Conservation (phyloP, 768 basidiomycete species). For the Tulasnella calospora region DNA sequence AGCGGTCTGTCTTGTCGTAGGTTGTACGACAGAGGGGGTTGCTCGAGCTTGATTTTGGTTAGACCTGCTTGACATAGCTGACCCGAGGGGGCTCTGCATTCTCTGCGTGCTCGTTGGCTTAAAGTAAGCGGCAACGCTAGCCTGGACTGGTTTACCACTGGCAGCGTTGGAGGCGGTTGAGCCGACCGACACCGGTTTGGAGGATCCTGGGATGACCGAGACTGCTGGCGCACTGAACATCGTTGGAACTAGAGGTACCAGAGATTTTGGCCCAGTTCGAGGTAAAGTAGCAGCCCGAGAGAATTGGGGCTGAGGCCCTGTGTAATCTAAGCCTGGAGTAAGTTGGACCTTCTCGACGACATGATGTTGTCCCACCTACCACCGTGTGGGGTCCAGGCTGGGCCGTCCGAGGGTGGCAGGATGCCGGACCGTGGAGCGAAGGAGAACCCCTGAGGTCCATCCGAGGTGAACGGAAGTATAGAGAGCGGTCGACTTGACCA, state of each 20-base stretch:
- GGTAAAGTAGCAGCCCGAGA: not conserved
- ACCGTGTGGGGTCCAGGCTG: not conserved
- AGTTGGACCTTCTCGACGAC: not conserved
- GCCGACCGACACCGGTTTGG: not conserved
- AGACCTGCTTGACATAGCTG: not conserved
- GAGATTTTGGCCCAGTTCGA: not conserved
- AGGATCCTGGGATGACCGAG: not conserved
- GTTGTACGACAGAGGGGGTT: not conserved
- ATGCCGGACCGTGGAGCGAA: not conserved
- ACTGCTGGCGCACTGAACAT: not conserved
- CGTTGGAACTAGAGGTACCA: not conserved
- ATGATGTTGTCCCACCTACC: not conserved
- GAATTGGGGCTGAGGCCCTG: conserved; percentile 1
- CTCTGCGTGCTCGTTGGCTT: not conserved
- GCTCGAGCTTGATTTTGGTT: not conserved
- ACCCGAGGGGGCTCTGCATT: not conserved
- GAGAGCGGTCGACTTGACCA: not conserved
- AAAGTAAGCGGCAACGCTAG: not conserved
- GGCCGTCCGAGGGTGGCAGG: not conserved
- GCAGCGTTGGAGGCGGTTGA: not conserved
- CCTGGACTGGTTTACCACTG: not conserved
- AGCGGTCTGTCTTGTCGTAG: not conserved
- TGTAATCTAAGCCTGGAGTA: not conserved
- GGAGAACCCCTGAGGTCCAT: not conserved
- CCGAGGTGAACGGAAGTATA: not conserved